These are phyloP conservation scores for Sisymbrium irio DNA, from an alignment of 345 rosid species.

Conservation along the genomic window DNA sequence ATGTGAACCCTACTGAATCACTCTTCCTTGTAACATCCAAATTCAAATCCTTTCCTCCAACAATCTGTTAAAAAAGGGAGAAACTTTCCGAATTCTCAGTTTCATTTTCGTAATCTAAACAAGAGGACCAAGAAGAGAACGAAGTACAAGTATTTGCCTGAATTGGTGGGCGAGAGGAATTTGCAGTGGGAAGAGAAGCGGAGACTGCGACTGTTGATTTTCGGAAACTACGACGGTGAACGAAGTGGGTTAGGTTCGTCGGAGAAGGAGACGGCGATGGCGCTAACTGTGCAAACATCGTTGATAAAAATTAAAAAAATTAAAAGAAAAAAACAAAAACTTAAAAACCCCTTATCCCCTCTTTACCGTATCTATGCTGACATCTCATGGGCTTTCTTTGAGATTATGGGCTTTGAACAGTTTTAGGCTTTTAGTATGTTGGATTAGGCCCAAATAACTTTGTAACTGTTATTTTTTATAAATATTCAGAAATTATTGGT, in stretches of 20 bases:
- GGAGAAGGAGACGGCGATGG: constrained; percentile 39
- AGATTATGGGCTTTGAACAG: background rate
- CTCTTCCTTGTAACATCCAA: constrained; percentile 40
- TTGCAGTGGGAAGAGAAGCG: constrained; percentile 45
- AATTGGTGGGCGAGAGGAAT: constrained; percentile 49
- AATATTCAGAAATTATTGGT: no score
- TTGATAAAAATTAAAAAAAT: background rate
- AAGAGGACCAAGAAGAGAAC: background rate
- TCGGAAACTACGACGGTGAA: constrained; percentile 25
- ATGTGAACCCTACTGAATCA: constrained; percentile 14
- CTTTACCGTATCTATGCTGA: background rate
- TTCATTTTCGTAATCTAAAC: background rate
- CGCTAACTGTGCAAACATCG: constrained; percentile 36
- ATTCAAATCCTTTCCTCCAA: constrained; percentile 53
- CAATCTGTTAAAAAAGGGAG: constrained; percentile 46
- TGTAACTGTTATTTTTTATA: no score
- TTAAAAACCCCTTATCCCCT: constrained; percentile 23
- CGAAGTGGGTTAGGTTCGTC: constrained; percentile 28
- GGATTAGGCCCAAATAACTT: no score
- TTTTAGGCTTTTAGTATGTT: background rate
- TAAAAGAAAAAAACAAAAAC: background rate
- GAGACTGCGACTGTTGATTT: constrained; percentile 29
- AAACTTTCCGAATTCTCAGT: background rate
- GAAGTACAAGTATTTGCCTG: constrained; percentile 40
- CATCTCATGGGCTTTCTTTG: background rate